Evolutionary conservation across 1,284 basidiomycete species (phyloP).

Genomic region (Moesziomyces sp.): DNA sequence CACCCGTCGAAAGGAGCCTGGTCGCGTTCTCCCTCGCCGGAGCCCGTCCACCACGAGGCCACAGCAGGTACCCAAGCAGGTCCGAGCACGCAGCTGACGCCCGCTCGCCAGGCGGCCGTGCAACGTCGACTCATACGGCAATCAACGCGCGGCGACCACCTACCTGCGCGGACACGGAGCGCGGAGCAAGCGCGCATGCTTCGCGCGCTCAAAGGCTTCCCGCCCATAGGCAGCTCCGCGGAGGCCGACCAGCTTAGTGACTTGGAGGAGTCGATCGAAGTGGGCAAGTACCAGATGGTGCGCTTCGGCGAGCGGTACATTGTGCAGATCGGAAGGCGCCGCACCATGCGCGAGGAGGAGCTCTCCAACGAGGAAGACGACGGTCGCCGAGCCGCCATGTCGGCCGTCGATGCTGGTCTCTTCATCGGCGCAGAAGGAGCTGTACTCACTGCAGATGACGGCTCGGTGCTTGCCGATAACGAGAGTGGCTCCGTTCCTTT

Average conservation of each 20-base stretch:
- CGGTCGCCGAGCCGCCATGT: slow-evolving; percentile 22
- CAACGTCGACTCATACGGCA: slow-evolving; percentile 38
- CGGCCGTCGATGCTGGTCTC: slow-evolving; percentile 23
- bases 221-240: slow-evolving; percentile 51
- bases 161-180: slow-evolving; percentile 39
- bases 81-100: slow-evolving; percentile 25
- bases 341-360: slow-evolving; percentile 60
- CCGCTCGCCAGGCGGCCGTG: slow-evolving; percentile 25
- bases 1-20: slow-evolving; percentile 44
- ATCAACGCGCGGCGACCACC: slow-evolving; percentile 52
- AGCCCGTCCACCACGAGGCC: slow-evolving; percentile 19
- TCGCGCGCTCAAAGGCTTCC: slow-evolving; percentile 55
- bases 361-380: slow-evolving; percentile 57
- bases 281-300: slow-evolving; percentile 50
- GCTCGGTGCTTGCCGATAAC: slow-evolving; percentile 9
- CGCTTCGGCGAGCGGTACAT: slow-evolving; percentile 60
- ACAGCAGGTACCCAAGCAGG: slow-evolving; percentile 14
- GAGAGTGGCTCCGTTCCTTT: slow-evolving; percentile 18
- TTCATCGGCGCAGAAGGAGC: slow-evolving; percentile 15
- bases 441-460: slow-evolving; percentile 10
- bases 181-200: slow-evolving; percentile 53
- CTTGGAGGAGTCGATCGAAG: slow-evolving; percentile 58
- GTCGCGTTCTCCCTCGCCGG: slow-evolving; percentile 43
- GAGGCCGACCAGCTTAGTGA: slow-evolving; percentile 63
- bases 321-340: slow-evolving; percentile 57